Evolutionary conservation across 2,329 filamentous ascomycete genomes (phyloP).

Genomic region (Dactylonectria macrodidyma): DNA sequence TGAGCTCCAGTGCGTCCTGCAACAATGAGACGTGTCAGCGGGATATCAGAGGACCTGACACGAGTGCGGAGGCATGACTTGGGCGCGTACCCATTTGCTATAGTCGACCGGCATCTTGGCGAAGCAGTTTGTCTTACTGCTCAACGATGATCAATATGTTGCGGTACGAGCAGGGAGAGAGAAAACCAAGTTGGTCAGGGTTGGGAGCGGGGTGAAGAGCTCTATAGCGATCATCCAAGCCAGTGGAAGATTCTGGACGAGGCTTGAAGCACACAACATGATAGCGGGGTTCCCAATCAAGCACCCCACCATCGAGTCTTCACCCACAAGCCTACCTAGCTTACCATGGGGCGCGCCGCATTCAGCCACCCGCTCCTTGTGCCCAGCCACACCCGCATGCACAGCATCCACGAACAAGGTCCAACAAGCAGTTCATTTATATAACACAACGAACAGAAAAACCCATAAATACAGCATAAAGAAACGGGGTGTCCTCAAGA

Average conservation of each 20-base stretch:
- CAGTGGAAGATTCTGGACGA: conserved; percentile 48
- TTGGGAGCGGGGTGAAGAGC: background rate
- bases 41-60: background rate
- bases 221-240: conserved; percentile 4
- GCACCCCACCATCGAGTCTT: conserved; percentile 42
- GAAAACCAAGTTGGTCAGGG: background rate
- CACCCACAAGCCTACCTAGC: background rate
- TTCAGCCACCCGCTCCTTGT: conserved; percentile 2
- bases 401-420: no score
- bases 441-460: background rate
- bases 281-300: conserved; percentile 42
- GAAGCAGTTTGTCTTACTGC: background rate
- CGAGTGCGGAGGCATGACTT: background rate
- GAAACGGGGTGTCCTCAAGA: no score
- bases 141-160: background rate
- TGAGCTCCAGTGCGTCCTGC: conserved; percentile 92
- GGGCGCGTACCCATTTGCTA: conserved; percentile 76
- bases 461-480: background rate
- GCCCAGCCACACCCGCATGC: conserved; percentile 19
- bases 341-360: background rate
- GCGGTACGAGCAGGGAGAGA: background rate
- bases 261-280: conserved; percentile 41
- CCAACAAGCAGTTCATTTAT: no score
- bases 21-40: conserved; percentile 30
- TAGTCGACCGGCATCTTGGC: conserved; percentile 68